These are phyloP conservation scores for Heritiera fomes DNA, from an alignment of 345 rosid genomes.

Conservation along the genomic window DNA sequence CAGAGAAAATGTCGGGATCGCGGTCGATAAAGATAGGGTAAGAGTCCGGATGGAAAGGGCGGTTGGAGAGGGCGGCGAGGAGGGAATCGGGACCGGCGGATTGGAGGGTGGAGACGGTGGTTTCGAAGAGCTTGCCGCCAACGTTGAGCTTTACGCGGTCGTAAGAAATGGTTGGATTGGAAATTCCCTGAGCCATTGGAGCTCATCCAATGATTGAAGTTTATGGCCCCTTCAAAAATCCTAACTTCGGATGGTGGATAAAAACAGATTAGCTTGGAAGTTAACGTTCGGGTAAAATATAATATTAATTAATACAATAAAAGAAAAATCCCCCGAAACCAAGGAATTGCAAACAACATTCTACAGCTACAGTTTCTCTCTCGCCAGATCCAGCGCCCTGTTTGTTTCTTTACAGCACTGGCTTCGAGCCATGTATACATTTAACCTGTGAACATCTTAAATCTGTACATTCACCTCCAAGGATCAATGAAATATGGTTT, in stretches of 20 bases:
- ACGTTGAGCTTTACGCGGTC: slow-evolving; percentile 82
- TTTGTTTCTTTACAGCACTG: slow-evolving; percentile 23
- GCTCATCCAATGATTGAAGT: neutral
- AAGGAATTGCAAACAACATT: too few relatives aligned
- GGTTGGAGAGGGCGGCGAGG: slow-evolving; percentile 65
- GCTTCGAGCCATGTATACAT: slow-evolving; percentile 21
- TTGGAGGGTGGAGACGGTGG: slow-evolving; percentile 72
- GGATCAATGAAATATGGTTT: slow-evolving; percentile 16
- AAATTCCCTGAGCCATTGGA: slow-evolving; percentile 10
- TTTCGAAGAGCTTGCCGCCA: slow-evolving; percentile 81
- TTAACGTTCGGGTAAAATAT: neutral
- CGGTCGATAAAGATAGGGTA: slow-evolving; percentile 82
- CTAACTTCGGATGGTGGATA: neutral
- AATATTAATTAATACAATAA: too few relatives aligned
- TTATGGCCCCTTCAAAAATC: neutral
- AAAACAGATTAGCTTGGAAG: too few relatives aligned
- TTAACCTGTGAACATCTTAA: slow-evolving; percentile 25
- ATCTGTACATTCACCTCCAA: slow-evolving; percentile 42
- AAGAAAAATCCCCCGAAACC: too few relatives aligned
- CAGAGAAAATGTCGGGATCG: slow-evolving; percentile 89
- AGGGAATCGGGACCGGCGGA: slow-evolving; percentile 83
- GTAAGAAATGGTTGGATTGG: neutral
- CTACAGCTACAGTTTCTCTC: too few relatives aligned
- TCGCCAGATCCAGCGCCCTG: neutral
- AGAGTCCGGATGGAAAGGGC: slow-evolving; percentile 35